phyloP scores from a whole-genome alignment of 805 yeast genomes.

The Pichia ethanolica region DNA sequence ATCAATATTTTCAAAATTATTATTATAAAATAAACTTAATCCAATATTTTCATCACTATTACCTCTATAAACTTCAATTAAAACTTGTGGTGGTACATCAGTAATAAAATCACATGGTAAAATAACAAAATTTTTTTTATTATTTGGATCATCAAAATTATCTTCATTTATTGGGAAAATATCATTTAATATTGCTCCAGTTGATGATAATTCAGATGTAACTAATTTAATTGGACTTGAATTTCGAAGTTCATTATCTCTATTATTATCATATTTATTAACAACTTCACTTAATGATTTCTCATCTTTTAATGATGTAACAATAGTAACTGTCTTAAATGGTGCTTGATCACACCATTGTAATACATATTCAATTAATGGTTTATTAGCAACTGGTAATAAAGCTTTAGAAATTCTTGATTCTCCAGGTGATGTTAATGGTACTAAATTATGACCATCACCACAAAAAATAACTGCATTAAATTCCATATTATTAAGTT shows the following conservation, averaged over 20 bases:
- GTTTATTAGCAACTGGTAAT: conserved; percentile 82
- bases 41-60: conserved; percentile 63
- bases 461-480: conserved; percentile 92
- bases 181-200: conserved; percentile 54
- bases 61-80: conserved; percentile 77
- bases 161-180: conserved; percentile 6
- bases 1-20: conserved; percentile 68
- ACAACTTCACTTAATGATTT: conserved; percentile 44
- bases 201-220: conserved; percentile 40
- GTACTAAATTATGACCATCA: conserved; percentile 62
- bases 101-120: conserved; percentile 93
- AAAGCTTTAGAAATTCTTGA: conserved; percentile 76
- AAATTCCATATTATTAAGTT: conserved; percentile 58
- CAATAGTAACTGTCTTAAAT: conserved; percentile 62
- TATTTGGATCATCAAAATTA: neutral
- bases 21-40: conserved; percentile 67
- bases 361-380: conserved; percentile 79
- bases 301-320: conserved; percentile 39
- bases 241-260: conserved; percentile 29
- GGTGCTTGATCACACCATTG: conserved; percentile 91
- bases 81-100: conserved; percentile 81
- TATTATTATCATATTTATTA: conserved; percentile 35
- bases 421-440: conserved; percentile 56
- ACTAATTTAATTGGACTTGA: conserved; percentile 35
- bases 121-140: conserved; percentile 54